Evolutionary conservation across 305 asterid species (phyloP).

Genomic region (Striga hermonthica): DNA sequence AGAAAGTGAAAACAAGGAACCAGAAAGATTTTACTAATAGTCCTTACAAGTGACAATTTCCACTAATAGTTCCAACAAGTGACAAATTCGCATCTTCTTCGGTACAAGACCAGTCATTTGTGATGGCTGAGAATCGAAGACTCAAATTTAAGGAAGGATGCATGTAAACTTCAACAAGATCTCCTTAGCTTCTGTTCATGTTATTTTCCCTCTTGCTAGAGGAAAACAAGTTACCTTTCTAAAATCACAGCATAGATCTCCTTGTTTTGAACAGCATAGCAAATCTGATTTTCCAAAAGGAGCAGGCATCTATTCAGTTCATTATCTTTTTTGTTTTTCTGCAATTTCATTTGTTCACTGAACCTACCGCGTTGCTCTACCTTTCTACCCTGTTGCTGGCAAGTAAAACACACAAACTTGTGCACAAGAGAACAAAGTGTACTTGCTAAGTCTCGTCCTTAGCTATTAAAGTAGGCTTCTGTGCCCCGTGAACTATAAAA

Average conservation of each 20-base stretch:
- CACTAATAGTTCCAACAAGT: no score
- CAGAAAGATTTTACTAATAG: background rate
- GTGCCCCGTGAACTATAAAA: constrained; percentile 13
- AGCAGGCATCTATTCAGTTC: background rate
- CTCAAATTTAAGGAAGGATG: background rate
- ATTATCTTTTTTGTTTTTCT: background rate
- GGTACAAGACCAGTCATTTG: background rate
- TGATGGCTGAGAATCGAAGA: background rate
- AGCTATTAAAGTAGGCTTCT: background rate
- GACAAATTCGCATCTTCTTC: background rate
- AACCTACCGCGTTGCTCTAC: background rate
- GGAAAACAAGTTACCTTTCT: no score
- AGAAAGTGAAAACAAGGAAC: background rate
- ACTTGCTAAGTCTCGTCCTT: background rate
- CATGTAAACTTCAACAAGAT: no score
- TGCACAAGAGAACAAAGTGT: constrained; percentile 15
- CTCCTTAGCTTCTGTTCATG: background rate
- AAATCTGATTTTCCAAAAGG: no score
- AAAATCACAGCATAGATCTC: no score
- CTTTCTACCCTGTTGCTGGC: constrained; percentile 17
- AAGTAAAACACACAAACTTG: constrained; percentile 14
- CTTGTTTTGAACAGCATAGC: no score
- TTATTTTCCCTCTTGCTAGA: background rate
- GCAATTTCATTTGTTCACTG: background rate
- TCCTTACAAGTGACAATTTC: background rate